phyloP scores from a whole-genome alignment of 495 filamentous ascomycete genomes.

The Aspergillus steynii region DNA sequence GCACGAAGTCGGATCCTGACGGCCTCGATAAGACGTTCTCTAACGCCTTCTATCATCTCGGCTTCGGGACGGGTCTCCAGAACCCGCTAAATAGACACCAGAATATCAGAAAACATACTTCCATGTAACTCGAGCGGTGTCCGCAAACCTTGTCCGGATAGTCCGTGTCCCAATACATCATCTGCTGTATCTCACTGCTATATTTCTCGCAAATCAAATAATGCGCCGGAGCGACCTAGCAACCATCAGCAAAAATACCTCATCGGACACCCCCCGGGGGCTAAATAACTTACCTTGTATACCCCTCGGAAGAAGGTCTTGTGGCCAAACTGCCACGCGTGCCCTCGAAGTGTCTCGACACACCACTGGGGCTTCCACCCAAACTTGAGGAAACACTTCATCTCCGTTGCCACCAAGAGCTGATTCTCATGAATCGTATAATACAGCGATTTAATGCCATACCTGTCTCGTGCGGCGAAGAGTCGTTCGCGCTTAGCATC shows the following conservation, averaged over 20 bases:
- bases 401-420: slow-evolving; percentile 44
- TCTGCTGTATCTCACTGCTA: slow-evolving; percentile 24
- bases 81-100: neutral
- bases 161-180: slow-evolving; percentile 50
- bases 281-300: slow-evolving; percentile 19
- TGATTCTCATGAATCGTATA: slow-evolving; percentile 39
- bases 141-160: slow-evolving; percentile 47
- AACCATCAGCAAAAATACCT: slow-evolving; percentile 1
- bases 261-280: slow-evolving; percentile 11
- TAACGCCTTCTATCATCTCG: slow-evolving; percentile 48
- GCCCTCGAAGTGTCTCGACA: slow-evolving; percentile 37
- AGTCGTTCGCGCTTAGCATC: slow-evolving; percentile 39
- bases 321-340: slow-evolving; percentile 36
- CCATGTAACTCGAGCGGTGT: neutral
- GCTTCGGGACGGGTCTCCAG: slow-evolving; percentile 36
- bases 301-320: slow-evolving; percentile 49
- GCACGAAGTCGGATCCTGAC: slow-evolving; percentile 49
- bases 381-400: slow-evolving; percentile 46
- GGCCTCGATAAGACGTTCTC: slow-evolving; percentile 44
- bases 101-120: neutral
- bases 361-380: slow-evolving; percentile 53
- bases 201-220: slow-evolving; percentile 23
- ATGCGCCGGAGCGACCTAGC: slow-evolving; percentile 20
- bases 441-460: slow-evolving; percentile 55
- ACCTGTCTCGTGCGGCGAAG: slow-evolving; percentile 50